Evolutionary conservation across 139 green algal genomes (phyloP).

Genomic region (Mesotaenium endlicherianum): DNA sequence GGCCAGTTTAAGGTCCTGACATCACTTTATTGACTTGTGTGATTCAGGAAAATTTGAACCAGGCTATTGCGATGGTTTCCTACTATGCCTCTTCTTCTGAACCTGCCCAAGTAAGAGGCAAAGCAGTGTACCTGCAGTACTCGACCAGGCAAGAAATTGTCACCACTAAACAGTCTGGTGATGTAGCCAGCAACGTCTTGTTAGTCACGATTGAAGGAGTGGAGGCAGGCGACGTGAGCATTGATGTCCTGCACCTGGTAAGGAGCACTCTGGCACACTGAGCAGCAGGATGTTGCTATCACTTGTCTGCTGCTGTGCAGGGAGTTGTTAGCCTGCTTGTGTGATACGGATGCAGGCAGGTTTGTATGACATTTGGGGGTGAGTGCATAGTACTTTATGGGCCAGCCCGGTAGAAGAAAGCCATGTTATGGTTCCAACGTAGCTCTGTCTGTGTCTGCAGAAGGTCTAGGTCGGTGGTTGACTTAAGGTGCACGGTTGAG

Average conservation of each 20-base stretch:
- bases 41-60: conserved; percentile 54
- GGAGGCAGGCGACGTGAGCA: conserved; percentile 35
- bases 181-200: conserved; percentile 57
- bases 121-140: conserved; percentile 71
- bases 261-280: background rate
- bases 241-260: conserved; percentile 52
- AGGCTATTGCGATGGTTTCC: conserved; percentile 65
- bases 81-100: conserved; percentile 62
- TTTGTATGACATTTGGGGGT: too few species aligned
- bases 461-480: background rate
- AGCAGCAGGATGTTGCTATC: background rate
- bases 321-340: too few species aligned
- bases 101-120: conserved; percentile 65
- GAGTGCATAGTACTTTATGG: too few species aligned
- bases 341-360: too few species aligned
- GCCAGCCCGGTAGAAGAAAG: too few species aligned
- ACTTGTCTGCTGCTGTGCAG: background rate
- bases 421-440: too few species aligned
- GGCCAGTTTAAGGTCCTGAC: too few species aligned
- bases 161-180: conserved; percentile 38
- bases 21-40: too few species aligned
- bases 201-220: conserved; percentile 60
- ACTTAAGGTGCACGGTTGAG: conserved; percentile 7
- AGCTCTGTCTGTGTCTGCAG: too few species aligned
- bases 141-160: conserved; percentile 68